Conservation (phyloP, 139 green algal species). For the Coelastrella sp. region DNA sequence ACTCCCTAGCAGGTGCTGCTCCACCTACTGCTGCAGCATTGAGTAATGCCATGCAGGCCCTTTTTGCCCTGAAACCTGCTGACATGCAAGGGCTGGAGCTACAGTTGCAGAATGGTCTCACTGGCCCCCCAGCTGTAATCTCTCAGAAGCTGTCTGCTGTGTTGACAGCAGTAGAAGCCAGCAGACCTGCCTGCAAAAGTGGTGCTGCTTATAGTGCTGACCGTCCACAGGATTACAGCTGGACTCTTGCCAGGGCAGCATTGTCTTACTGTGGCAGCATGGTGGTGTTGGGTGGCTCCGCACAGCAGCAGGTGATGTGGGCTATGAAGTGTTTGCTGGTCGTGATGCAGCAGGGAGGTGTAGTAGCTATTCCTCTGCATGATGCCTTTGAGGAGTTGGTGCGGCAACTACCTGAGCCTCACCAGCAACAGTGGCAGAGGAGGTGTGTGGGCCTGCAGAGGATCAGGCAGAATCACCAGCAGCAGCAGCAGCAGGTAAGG, state of each 20-base stretch:
- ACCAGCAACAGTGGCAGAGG: background rate
- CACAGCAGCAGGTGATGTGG: background rate
- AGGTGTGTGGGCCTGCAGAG: background rate
- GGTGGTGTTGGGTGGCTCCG: background rate
- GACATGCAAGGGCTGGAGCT: background rate
- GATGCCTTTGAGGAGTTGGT: background rate
- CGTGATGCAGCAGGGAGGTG: background rate
- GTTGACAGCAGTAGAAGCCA: background rate
- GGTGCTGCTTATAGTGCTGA: background rate
- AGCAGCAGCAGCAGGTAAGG: background rate
- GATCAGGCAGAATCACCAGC: background rate
- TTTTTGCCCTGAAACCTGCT: background rate
- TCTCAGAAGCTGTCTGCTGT: background rate
- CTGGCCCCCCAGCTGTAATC: background rate
- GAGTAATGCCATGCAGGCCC: background rate
- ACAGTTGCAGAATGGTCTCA: background rate
- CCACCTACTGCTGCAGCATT: background rate
- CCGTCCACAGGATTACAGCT: background rate
- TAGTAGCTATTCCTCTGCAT: background rate
- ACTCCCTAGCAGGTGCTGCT: background rate
- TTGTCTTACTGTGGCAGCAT: background rate
- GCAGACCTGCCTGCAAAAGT: background rate
- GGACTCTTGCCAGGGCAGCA: background rate
- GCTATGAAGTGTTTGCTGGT: constrained; percentile 6
- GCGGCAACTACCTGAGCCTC: background rate